Conservation (phyloP, 2,329 filamentous ascomycete genomes). For the Penicillium paneum region DNA sequence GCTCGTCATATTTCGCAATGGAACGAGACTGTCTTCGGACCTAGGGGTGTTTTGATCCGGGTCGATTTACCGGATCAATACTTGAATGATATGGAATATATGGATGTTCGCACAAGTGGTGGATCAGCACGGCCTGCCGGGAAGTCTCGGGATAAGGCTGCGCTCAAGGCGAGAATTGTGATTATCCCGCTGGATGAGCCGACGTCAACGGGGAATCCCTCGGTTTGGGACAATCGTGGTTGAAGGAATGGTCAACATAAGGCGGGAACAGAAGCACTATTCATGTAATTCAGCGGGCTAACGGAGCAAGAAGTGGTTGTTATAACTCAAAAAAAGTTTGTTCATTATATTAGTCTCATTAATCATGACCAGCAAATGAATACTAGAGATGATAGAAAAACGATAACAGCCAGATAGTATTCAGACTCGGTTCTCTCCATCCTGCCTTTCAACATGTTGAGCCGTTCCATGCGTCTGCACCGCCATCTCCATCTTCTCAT, state of each 20-base stretch:
- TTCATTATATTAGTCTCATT: not conserved
- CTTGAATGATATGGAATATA: conserved; percentile 22
- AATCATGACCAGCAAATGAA: not conserved
- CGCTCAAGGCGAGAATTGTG: conserved; percentile 27
- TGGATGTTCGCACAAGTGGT: conserved; percentile 18
- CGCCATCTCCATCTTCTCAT: conserved; percentile 26
- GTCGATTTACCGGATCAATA: conserved; percentile 32
- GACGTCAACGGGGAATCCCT: not conserved
- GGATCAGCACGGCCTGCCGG: not conserved
- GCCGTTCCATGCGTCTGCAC: conserved; percentile 10
- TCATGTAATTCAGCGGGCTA: not conserved
- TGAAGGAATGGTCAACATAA: not conserved
- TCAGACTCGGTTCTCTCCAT: conserved; percentile 10
- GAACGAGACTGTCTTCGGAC: conserved; percentile 31
- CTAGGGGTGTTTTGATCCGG: conserved; percentile 29
- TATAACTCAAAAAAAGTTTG: not conserved
- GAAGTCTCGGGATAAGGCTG: conserved; percentile 16
- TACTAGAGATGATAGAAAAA: not conserved
- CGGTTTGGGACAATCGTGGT: not conserved
- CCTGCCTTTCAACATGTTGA: conserved; percentile 20
- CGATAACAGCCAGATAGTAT: not conserved
- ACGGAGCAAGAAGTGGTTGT: not conserved
- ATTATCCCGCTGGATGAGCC: conserved; percentile 23
- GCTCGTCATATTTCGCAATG: conserved; percentile 24
- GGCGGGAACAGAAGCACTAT: not conserved